A percentile compares a stretch with the other conserved stretches of the same genome.
These are phyloP conservation scores for Holtermannia corniformis DNA, from an alignment of 768 basidiomycete species.

Conservation along the genomic window DNA sequence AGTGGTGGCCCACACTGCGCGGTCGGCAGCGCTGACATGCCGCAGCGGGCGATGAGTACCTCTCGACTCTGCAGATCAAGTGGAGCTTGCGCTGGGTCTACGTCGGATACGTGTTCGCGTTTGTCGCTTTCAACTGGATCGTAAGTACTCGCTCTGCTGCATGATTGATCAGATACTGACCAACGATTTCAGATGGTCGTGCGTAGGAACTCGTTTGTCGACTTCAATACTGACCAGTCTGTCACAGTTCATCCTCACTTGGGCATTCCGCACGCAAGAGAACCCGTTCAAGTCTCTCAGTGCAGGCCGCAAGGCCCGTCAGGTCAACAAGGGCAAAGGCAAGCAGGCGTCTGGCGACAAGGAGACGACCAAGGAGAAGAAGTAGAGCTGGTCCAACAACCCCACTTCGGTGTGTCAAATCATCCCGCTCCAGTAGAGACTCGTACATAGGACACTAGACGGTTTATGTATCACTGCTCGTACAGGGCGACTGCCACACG, in stretches of 20 bases:
- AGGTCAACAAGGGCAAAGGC: too few species aligned
- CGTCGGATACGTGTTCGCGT: background rate
- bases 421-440: too few species aligned
- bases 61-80: conserved; percentile 18
- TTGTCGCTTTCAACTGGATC: background rate
- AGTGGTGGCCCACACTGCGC: background rate
- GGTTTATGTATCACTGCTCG: too few species aligned
- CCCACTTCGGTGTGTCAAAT: too few species aligned
- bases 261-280: background rate
- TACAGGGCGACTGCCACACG: too few species aligned
- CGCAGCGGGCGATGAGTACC: conserved; percentile 26
- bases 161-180: too few species aligned
- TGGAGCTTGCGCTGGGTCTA: background rate
- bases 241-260: background rate
- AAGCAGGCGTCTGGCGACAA: too few species aligned
- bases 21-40: background rate
- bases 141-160: too few species aligned
- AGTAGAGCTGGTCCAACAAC: too few species aligned
- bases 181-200: too few species aligned
- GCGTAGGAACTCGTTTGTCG: background rate
- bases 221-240: background rate
- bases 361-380: too few species aligned
- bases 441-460: too few species aligned
- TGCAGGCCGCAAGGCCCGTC: background rate
- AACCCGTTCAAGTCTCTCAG: background rate